Conservation (phyloP, 495 filamentous ascomycete species). For the Podospora didyma region DNA sequence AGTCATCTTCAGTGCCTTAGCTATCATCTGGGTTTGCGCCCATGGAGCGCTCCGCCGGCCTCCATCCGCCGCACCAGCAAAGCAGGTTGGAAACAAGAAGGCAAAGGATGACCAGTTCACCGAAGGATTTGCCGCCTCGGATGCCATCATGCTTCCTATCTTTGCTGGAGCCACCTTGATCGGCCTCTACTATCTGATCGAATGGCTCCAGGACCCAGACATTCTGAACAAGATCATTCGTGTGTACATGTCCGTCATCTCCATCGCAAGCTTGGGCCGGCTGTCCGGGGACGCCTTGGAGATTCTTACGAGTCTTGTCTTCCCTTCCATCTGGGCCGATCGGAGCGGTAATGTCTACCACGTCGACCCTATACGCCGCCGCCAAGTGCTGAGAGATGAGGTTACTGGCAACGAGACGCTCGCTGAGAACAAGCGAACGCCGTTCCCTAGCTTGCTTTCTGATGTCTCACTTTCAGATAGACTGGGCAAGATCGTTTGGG, state of each 20-base stretch:
- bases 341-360: conserved; percentile 39
- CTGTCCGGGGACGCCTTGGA: conserved; percentile 65
- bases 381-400: conserved; percentile 19
- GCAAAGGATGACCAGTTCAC: conserved; percentile 61
- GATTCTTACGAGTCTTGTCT: conserved; percentile 63
- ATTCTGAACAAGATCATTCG: conserved; percentile 80
- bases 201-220: conserved; percentile 77
- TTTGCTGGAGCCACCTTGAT: conserved; percentile 68
- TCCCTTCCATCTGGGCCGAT: conserved; percentile 60
- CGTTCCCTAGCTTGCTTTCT: conserved; percentile 42
- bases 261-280: conserved; percentile 66
- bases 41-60: conserved; percentile 62
- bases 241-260: conserved; percentile 79
- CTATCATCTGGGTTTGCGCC: conserved; percentile 43
- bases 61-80: conserved; percentile 65
- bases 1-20: conserved; percentile 37
- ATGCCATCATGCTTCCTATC: conserved; percentile 86
- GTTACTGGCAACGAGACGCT: conserved; percentile 11
- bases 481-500: conserved; percentile 34
- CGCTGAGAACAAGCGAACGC: conserved; percentile 30
- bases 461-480: conserved; percentile 20
- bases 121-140: conserved; percentile 73
- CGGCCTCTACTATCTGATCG: conserved; percentile 82
- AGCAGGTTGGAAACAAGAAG: conserved; percentile 41
- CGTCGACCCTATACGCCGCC: conserved; percentile 32